Base-by-base conservation (phyloP, 2,329 filamentous ascomycete genomes). In the Xylaria polymorpha region DNA sequence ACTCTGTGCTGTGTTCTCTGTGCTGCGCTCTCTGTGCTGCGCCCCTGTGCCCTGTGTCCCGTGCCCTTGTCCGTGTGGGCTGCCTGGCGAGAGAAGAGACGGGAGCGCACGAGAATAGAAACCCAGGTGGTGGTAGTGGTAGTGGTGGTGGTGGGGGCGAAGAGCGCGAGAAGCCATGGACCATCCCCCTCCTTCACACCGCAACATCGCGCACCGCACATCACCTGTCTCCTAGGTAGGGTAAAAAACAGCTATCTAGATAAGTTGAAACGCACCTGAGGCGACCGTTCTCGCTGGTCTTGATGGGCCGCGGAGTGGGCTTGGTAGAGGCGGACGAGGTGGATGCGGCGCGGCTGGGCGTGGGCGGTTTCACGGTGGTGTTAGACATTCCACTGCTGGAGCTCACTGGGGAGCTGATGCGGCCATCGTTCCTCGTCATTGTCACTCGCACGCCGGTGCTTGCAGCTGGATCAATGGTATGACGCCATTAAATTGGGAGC, bases 401-500 rank as follows among this genome's bases (percentile, higher is more conserved):
- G 85, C 87, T 90, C 82, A 88, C 88, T 73, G 86, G 83, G 72
- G 89, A 90, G 83, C 86, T 90, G 85, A 91, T 87, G 82, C 89
- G 90, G 81, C 85, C 84, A 76, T 92, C 90, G 83, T 90, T 87
- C 81, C 86, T 88, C 82, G 89, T 88, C 91, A 93, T 92, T 81
- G 82, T 88, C 73, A 74, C 72, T 75, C 71, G 71, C 70, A 72
- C 70, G 66, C 71, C 71, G 65, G 72, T 72, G 72, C 75, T 74
- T 68, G 61, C 71, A 74, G 71, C 70, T 74, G 56, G 66, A 68
- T 76, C 61, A 75, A 71, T 68, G 71, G 61, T 72, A 71, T 68
- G 72, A 60, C 75, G 76, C 76, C 76, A 77, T 78, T 68, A 76
- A 77, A 62, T 56, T 55, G 61, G 57, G 58, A 64, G 57, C 61